Evolutionary conservation across 257 asterid genomes (phyloP).

Genomic region (Lycium ferocissimum): DNA sequence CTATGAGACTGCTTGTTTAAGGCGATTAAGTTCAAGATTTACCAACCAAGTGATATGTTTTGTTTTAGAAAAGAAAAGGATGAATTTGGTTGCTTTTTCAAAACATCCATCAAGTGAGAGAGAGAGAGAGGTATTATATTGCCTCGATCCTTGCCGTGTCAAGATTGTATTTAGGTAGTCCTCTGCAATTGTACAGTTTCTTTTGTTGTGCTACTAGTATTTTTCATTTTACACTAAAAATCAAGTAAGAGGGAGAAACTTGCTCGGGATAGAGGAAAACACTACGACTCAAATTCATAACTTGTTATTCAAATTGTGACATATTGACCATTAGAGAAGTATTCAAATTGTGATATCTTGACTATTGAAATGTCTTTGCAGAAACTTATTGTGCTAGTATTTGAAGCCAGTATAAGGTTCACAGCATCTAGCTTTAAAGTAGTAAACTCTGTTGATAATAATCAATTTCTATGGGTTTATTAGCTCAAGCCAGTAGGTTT

Average conservation of each 20-base stretch:
- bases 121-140: not conserved
- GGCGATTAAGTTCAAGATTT: constrained; percentile 7
- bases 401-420: constrained; percentile 13
- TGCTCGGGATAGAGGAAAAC: not conserved
- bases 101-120: not conserved
- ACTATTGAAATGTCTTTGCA: not conserved
- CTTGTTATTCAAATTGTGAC: not conserved
- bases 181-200: not conserved
- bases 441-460: not conserved
- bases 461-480: not conserved
- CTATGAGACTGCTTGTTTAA: not conserved
- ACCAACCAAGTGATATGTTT: not conserved
- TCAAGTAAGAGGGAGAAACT: not conserved
- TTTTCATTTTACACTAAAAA: not conserved
- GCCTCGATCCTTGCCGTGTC: constrained; percentile 1
- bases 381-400: not conserved
- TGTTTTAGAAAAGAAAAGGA: not conserved
- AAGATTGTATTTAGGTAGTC: constrained; percentile 11
- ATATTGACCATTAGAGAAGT: not conserved
- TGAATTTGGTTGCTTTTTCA: not conserved
- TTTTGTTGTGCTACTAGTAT: constrained; percentile 8
- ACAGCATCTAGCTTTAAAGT: not conserved
- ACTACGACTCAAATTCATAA: not conserved
- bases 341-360: not conserved
- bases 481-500: not conserved